Evolutionary conservation across 345 rosid genomes (phyloP), one percentile per base, ranked within the genome.

Genomic region (Eutrema japonicum): DNA sequence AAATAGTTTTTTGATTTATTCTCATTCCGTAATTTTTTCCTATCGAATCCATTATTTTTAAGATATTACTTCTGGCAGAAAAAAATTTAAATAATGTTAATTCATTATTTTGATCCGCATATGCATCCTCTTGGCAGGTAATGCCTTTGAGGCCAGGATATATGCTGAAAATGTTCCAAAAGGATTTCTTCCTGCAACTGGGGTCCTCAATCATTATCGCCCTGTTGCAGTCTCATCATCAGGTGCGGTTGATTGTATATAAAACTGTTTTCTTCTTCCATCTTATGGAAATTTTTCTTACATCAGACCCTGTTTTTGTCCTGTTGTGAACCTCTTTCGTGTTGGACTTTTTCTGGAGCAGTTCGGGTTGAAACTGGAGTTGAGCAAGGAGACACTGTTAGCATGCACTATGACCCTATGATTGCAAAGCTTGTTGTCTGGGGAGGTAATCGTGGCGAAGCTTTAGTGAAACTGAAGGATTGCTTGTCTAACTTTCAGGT

Each of bases 391-490:
- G 96, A 94, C 75, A 79, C 79, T 72, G 93, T 94, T 66, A 94
- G 92, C 91, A 89, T 89, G 98, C 98, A 94, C 76, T 94, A 91
- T 77, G 98, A 94, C 86, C 98, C 98, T 56, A 89, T 94, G 97
- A 94, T 91, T 81, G 98, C 98, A 51, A 91, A 94, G 83, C 98
- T 94, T 82, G 96, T 94, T 45, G 97, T 88, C 48, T 85, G 89
- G 90, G 97, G 90, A 68, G 92, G 91, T 75, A 87, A 84, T 66
- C 92, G 93, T 42, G 73, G 84, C 29, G 88, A 93, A 56, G 98
- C 98, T 53, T 77, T 94, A 73, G 83, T 89, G 79, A 94, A 91
- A 79, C 80, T 91, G 73, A 94, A 83, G 85, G 90, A 94, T 82
- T 85, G 89, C 78, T 80, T 94, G 77, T 88, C 89, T 26, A 86